Base-by-base conservation (phyloP, 2,329 filamentous ascomycete genomes). In the Cladosporium velox region DNA sequence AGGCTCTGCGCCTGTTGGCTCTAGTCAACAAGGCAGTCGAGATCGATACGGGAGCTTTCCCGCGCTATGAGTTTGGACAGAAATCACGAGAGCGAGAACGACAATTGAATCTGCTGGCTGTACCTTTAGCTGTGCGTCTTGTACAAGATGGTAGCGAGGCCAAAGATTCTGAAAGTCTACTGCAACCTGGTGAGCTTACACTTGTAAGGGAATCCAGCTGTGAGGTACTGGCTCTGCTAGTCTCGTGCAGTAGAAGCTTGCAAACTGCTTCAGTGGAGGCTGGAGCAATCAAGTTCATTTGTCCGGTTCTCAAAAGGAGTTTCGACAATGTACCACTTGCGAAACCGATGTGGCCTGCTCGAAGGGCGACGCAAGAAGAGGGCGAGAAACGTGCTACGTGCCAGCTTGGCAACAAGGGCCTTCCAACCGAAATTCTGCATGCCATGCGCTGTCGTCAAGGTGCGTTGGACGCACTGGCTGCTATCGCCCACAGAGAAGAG, bases 181-280 rank as follows among this genome's bases (percentile, higher is more conserved):
- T n/a, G 6, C 28, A 63, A 41, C 34, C 35, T 11, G 61, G 41
- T 24, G 61, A 64, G 51, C 51, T 57, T n/a, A 35, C 61, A 14
- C 15, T 35, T 8, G 82, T 92, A 14, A 83, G 88, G 65, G 91
- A 94, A 75, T 87, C 87, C 68, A 88, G 91, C 1, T 91, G 93
- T 8, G 85, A 87, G 1, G 86, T 96, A 12, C 82, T 98, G 64
- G 91, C 92, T 18, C 87, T 89, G 55, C 83, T 98, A 47, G 88
- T 97, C 21, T 87, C 88, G 30, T 91, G 95, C 73, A 92, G 89
- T 75, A 87, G 90, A 67, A 85, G 87, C 66, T 83, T 98, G 63
- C 94, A 98, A 77, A 91, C 89, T 72, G 89, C 92, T 44, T 92
- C 93, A 0, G 90, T 89, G 52, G 91, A 97, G 67, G 86, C 87